phyloP scores from a whole-genome alignment of 148 eudicot species.

The Arbutus unedo region DNA sequence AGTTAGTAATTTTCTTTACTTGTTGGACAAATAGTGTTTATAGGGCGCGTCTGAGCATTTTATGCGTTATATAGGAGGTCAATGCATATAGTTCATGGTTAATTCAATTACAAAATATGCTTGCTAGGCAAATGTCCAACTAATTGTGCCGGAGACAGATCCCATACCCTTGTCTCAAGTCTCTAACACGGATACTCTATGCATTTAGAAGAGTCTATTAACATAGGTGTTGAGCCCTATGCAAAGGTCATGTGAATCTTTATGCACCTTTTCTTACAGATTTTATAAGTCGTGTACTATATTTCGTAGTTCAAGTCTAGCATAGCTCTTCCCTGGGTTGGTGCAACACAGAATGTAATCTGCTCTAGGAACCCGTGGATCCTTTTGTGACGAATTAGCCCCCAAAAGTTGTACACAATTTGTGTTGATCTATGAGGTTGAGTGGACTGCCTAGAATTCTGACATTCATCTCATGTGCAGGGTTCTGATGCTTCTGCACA shows the following conservation, averaged over 20 bases:
- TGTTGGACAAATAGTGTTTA: not conserved
- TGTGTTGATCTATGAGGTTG: not conserved
- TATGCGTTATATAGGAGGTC: not conserved
- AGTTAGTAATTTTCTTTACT: not conserved
- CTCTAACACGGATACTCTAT: not conserved
- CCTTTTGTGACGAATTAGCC: not conserved
- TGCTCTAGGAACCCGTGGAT: not conserved
- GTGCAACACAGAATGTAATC: not conserved
- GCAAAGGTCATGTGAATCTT: conserved; percentile 1
- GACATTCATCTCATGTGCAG: not conserved
- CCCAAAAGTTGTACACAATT: not conserved
- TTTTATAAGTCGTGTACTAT: not conserved
- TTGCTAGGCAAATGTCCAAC: not conserved
- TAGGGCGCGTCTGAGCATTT: not conserved
- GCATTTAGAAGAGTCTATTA: not conserved
- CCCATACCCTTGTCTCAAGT: not conserved
- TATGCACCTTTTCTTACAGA: not conserved
- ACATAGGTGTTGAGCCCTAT: not conserved
- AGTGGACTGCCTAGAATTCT: not conserved
- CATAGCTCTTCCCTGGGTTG: conserved; percentile 5
- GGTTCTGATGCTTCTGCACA: conserved; percentile 9
- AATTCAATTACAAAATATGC: not conserved
- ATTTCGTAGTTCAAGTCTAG: not conserved
- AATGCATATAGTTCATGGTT: not conserved
- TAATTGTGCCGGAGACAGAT: not conserved